Evolutionary conservation across 2,329 filamentous ascomycete genomes (phyloP).

Genomic region (Septoria petroselini): DNA sequence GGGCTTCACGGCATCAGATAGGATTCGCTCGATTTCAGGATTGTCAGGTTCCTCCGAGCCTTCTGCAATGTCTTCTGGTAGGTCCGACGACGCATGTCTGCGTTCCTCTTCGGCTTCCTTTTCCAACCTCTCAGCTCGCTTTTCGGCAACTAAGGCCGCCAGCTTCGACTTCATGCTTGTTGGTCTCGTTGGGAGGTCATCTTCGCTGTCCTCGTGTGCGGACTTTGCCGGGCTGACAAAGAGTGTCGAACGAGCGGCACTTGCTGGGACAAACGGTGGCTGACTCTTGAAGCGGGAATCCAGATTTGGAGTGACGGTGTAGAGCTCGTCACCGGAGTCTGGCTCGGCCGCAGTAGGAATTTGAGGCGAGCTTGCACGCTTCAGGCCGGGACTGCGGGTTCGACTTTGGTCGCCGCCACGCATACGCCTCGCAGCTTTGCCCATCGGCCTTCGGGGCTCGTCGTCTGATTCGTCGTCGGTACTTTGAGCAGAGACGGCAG

Average conservation of each 20-base stretch:
- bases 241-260: slow-evolving; percentile 23
- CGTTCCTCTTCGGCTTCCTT: slow-evolving; percentile 25
- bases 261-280: slow-evolving; percentile 18
- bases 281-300: slow-evolving; percentile 6
- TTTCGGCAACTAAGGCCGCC: slow-evolving; percentile 34
- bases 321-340: slow-evolving; percentile 32
- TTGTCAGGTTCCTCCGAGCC: slow-evolving; percentile 25
- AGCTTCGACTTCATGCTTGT: slow-evolving; percentile 30
- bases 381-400: background rate
- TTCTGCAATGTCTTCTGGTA: slow-evolving; percentile 30
- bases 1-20: slow-evolving; percentile 55
- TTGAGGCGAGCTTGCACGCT: slow-evolving; percentile 3
- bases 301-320: slow-evolving; percentile 32
- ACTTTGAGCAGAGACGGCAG: background rate
- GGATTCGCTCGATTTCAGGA: slow-evolving; percentile 32
- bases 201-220: slow-evolving; percentile 23
- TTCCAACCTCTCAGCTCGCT: slow-evolving; percentile 33
- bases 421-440: slow-evolving; percentile 34
- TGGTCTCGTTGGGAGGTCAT: slow-evolving; percentile 27
- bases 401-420: slow-evolving; percentile 17
- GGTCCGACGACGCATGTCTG: slow-evolving; percentile 27
- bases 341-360: background rate
- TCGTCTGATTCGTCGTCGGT: slow-evolving; percentile 25
- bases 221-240: slow-evolving; percentile 36
- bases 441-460: slow-evolving; percentile 30